Percentiles rank a stretch among this genome's conserved stretches.
Conservation (phyloP, 176 grass and related monocot genomes). For the Oryza australiensis region DNA sequence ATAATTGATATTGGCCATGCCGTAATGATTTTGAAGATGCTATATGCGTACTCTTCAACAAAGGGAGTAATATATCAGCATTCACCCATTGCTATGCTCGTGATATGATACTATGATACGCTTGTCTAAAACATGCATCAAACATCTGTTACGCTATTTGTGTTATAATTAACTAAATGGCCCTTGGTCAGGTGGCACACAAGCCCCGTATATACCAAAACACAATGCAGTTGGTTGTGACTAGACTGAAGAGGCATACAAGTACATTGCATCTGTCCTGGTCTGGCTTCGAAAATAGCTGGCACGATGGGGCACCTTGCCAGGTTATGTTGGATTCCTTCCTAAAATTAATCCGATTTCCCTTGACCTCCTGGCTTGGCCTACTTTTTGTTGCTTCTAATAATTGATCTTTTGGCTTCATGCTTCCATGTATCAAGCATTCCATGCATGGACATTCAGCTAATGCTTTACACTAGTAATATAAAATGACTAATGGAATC, state of each 20-base stretch:
- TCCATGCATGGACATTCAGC: background rate
- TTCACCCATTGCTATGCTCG: background rate
- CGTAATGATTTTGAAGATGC: background rate
- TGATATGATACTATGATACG: background rate
- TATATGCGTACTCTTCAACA: background rate
- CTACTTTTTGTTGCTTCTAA: conserved; percentile 21
- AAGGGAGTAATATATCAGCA: background rate
- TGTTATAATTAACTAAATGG: background rate
- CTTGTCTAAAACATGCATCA: background rate
- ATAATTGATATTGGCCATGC: background rate
- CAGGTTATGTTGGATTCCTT: conserved; percentile 33
- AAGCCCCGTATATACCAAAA: background rate
- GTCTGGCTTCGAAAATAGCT: conserved; percentile 23
- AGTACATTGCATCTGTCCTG: conserved; percentile 10
- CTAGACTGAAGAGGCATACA: background rate
- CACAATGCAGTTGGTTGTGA: conserved; percentile 3
- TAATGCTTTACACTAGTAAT: background rate
- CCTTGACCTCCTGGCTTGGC: background rate
- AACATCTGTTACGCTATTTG: conserved; percentile 7
- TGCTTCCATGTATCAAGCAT: background rate
- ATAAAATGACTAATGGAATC: background rate
- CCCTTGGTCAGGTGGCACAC: conserved; percentile 5
- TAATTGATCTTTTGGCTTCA: background rate
- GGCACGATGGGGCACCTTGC: background rate
- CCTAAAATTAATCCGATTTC: background rate